Evolutionary conservation across 2,329 filamentous ascomycete genomes (phyloP).

Genomic region (Cordyceps militaris): DNA sequence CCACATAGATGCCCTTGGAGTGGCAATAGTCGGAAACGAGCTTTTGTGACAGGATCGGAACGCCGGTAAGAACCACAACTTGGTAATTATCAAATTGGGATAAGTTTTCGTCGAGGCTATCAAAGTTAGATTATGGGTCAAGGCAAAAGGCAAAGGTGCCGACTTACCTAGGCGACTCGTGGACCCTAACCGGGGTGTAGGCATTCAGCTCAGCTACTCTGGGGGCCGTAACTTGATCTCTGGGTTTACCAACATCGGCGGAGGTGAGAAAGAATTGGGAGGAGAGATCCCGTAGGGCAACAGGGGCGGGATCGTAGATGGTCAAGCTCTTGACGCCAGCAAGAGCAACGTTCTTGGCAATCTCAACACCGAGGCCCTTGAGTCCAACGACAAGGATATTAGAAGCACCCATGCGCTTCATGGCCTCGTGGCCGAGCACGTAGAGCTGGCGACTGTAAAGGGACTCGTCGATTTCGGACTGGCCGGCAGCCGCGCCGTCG

Average conservation of each 20-base stretch:
- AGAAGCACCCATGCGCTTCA: conserved; percentile 98
- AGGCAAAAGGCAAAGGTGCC: too few species aligned
- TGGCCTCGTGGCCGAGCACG: conserved; percentile 69
- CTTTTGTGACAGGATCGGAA: conserved; percentile 72
- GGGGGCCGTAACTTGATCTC: conserved; percentile 79
- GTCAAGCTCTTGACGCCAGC: conserved; percentile 97
- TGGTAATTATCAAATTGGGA: conserved; percentile 85
- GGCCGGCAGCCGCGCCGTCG: conserved; percentile 50
- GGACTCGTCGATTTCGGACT: conserved; percentile 61
- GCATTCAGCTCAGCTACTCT: conserved; percentile 91
- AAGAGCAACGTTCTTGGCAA: conserved; percentile 97
- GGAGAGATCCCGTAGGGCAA: conserved; percentile 80
- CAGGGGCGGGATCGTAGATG: conserved; percentile 81
- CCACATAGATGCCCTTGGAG: conserved; percentile 83
- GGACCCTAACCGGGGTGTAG: conserved; percentile 84
- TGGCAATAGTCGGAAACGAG: conserved; percentile 90
- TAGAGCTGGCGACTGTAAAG: conserved; percentile 70
- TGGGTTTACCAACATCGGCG: conserved; percentile 84
- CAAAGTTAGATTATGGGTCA: neutral
- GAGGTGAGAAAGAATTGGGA: conserved; percentile 93
- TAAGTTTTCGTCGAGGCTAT: conserved; percentile 67
- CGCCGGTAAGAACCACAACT: conserved; percentile 83
- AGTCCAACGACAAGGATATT: conserved; percentile 89
- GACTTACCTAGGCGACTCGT: conserved; percentile 48
- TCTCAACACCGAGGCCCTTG: conserved; percentile 92